Percentiles rank a stretch among this genome's conserved stretches.
Evolutionary conservation across 164 flowering plant genomes (phyloP).

Genomic region (Sedum album): DNA sequence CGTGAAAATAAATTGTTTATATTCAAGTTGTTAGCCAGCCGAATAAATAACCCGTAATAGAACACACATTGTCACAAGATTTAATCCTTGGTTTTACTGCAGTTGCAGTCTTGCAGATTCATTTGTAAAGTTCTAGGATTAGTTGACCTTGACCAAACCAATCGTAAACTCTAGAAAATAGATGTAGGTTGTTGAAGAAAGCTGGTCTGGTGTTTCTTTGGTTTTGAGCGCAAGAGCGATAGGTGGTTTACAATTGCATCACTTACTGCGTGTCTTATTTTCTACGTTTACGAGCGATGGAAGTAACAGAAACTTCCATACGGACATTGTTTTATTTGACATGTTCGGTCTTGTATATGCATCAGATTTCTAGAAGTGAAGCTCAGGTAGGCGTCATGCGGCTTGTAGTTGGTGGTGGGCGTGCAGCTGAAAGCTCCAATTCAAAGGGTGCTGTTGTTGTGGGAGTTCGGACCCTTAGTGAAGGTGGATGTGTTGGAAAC

Average conservation of each 20-base stretch:
- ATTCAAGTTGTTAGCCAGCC: too few species aligned
- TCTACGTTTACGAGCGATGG: neutral
- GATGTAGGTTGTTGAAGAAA: neutral
- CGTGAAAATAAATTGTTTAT: too few species aligned
- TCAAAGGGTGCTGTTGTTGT: slow-evolving; percentile 86
- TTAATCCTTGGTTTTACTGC: too few species aligned
- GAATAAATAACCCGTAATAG: too few species aligned
- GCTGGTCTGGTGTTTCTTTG: neutral
- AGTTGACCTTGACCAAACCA: neutral
- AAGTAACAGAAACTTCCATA: neutral
- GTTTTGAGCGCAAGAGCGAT: neutral
- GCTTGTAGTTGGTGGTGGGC: slow-evolving; percentile 95
- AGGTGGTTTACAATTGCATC: neutral
- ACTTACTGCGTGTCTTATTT: neutral
- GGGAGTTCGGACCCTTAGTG: slow-evolving; percentile 97
- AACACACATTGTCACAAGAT: too few species aligned
- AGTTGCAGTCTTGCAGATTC: too few species aligned
- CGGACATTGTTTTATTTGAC: neutral
- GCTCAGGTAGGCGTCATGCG: slow-evolving; percentile 88
- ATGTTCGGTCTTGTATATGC: slow-evolving; percentile 5
- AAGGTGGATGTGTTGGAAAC: slow-evolving; percentile 97
- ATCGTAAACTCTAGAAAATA: neutral
- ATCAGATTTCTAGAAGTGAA: slow-evolving; percentile 63
- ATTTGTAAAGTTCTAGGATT: neutral
- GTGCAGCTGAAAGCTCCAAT: slow-evolving; percentile 72